phyloP scores from a whole-genome alignment of 306 rosid species.

The Dalbergia oliveri region DNA sequence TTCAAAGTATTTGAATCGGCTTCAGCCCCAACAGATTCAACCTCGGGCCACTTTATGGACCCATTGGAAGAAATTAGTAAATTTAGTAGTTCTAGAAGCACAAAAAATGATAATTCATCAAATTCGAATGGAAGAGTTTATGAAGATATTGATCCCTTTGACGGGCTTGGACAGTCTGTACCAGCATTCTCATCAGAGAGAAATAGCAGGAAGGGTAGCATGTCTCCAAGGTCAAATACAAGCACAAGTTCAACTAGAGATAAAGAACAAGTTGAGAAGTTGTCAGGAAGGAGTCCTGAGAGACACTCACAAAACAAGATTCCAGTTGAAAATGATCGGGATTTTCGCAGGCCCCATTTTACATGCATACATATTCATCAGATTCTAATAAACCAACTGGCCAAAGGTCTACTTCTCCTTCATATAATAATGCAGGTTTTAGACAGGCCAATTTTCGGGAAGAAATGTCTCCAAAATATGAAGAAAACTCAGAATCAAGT shows the following conservation, averaged over 20 bases:
- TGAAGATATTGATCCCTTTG: constrained; percentile 89
- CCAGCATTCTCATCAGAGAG: constrained; percentile 79
- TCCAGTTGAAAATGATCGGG: constrained; percentile 61
- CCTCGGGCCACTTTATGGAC: constrained; percentile 63
- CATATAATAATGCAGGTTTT: constrained; percentile 54
- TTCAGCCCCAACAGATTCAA: constrained; percentile 51
- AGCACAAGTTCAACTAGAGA: constrained; percentile 57
- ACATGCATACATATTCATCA: constrained; percentile 69
- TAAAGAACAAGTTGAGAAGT: constrained; percentile 64
- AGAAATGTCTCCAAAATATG: constrained; percentile 70
- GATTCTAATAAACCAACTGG: constrained; percentile 67
- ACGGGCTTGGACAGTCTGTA: constrained; percentile 81
- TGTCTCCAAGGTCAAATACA: constrained; percentile 60
- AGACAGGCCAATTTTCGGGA: constrained; percentile 60
- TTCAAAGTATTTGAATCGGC: constrained; percentile 70
- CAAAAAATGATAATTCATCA: constrained; percentile 59
- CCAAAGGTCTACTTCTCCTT: constrained; percentile 75
- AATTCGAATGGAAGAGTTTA: constrained; percentile 64
- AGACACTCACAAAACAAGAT: constrained; percentile 64
- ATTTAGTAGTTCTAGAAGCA: constrained; percentile 67
- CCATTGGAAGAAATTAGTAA: constrained; percentile 83
- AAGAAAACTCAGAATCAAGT: constrained; percentile 65
- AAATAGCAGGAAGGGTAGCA: constrained; percentile 67
- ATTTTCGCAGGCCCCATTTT: constrained; percentile 66
- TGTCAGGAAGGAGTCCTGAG: constrained; percentile 67